A percentile compares a stretch with the other conserved stretches of the same genome.
phyloP scores from a whole-genome alignment of 805 yeast species.

The Ogataea neopini region DNA sequence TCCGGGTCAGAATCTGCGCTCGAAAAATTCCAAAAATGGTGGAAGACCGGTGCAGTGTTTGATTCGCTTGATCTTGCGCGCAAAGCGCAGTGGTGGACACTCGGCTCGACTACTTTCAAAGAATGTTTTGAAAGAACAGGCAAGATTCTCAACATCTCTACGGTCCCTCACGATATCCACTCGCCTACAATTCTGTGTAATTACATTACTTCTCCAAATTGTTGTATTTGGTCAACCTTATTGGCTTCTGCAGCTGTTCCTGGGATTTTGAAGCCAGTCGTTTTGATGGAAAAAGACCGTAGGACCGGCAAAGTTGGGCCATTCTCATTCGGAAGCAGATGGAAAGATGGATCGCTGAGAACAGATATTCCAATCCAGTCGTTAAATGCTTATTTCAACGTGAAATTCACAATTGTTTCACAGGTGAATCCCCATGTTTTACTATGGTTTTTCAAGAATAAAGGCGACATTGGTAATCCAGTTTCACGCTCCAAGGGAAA shows the following conservation, averaged over 20 bases:
- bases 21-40: conserved; percentile 63
- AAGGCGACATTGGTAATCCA: conserved; percentile 80
- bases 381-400: conserved; percentile 72
- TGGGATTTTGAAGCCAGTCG: conserved; percentile 78
- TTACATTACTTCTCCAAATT: conserved; percentile 73
- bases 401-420: conserved; percentile 72
- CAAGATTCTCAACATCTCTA: conserved; percentile 66
- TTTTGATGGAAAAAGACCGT: conserved; percentile 58
- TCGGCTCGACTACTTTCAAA: conserved; percentile 69
- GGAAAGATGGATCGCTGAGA: conserved; percentile 78
- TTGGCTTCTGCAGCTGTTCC: conserved; percentile 84
- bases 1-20: conserved; percentile 60
- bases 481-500: conserved; percentile 57
- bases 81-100: conserved; percentile 66
- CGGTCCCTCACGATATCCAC: conserved; percentile 81
- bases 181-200: conserved; percentile 80
- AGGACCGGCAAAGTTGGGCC: conserved; percentile 49
- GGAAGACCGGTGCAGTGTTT: conserved; percentile 76
- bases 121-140: conserved; percentile 74
- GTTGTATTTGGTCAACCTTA: conserved; percentile 78
- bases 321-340: conserved; percentile 70
- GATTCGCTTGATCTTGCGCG: conserved; percentile 76
- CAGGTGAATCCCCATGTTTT: conserved; percentile 85
- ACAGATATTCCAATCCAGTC: conserved; percentile 80
- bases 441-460: conserved; percentile 72